These are phyloP conservation scores for Tetradesmus obliquus DNA, from an alignment of 139 green algal species.

Conservation along the genomic window DNA sequence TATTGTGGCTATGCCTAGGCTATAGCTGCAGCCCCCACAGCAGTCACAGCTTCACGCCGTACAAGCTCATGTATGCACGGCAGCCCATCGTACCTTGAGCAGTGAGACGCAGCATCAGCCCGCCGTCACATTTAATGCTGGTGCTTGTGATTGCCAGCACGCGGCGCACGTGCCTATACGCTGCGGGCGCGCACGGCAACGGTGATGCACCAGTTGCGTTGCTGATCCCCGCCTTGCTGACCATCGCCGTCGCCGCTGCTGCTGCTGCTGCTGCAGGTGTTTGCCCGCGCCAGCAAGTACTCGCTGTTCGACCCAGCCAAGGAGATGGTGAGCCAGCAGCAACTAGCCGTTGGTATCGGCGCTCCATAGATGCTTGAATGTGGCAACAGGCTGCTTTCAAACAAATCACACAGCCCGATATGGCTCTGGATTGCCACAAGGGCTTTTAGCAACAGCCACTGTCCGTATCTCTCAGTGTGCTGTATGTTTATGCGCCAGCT, in stretches of 20 bases:
- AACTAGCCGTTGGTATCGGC: neutral
- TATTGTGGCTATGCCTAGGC: conserved; percentile 2
- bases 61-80: conserved; percentile 32
- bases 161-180: neutral
- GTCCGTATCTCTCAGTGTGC: no score
- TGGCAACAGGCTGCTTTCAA: no score
- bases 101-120: neutral
- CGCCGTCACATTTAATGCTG: neutral
- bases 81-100: conserved; percentile 10
- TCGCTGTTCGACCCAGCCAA: conserved; percentile 87
- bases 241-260: neutral
- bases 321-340: conserved; percentile 76
- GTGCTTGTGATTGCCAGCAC: no score
- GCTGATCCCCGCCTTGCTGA: neutral
- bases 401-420: no score
- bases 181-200: neutral
- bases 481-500: no score
- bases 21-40: conserved; percentile 26
- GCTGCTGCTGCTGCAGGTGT: conserved; percentile 54
- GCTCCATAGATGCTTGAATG: neutral
- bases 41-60: conserved; percentile 14
- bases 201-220: no score
- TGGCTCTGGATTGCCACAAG: no score
- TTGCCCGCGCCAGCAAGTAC: conserved; percentile 83
- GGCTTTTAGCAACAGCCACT: no score